These are phyloP conservation scores for Solanum corneliomulleri DNA, from an alignment of 257 asterid species.

Conservation along the genomic window DNA sequence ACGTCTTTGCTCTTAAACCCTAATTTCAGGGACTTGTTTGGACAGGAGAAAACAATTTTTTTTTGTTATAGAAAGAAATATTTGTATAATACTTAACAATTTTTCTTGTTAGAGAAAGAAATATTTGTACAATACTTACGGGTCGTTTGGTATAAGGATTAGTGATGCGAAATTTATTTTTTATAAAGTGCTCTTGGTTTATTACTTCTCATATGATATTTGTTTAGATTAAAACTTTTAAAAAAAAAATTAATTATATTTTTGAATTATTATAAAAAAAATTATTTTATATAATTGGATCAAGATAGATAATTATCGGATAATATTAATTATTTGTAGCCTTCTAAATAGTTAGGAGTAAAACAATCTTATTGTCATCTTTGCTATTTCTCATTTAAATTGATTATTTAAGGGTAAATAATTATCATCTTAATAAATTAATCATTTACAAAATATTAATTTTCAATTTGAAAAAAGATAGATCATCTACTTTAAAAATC, in stretches of 20 bases:
- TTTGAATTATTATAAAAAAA: too few relatives aligned
- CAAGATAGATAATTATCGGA: too few relatives aligned
- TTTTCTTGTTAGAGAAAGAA: background rate
- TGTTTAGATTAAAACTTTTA: too few relatives aligned
- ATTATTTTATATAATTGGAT: too few relatives aligned
- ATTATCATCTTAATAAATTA: background rate
- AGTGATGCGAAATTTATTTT: background rate
- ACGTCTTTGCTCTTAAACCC: background rate
- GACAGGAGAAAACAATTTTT: background rate
- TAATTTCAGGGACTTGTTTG: background rate
- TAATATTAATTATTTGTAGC: too few relatives aligned
- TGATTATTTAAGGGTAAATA: background rate
- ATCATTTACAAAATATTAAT: too few relatives aligned
- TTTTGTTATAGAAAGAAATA: background rate
- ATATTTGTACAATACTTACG: background rate
- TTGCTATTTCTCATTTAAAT: background rate
- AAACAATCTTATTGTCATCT: background rate
- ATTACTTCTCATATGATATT: too few relatives aligned
- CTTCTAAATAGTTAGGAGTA: background rate
- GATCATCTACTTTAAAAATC: background rate
- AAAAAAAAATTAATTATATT: too few relatives aligned
- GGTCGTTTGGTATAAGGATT: background rate
- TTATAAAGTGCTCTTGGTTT: too few relatives aligned
- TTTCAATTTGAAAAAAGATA: background rate
- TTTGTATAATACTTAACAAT: too few relatives aligned